Conservation (phyloP, 441 rosid genomes). For the Rhodomyrtus psidioides region DNA sequence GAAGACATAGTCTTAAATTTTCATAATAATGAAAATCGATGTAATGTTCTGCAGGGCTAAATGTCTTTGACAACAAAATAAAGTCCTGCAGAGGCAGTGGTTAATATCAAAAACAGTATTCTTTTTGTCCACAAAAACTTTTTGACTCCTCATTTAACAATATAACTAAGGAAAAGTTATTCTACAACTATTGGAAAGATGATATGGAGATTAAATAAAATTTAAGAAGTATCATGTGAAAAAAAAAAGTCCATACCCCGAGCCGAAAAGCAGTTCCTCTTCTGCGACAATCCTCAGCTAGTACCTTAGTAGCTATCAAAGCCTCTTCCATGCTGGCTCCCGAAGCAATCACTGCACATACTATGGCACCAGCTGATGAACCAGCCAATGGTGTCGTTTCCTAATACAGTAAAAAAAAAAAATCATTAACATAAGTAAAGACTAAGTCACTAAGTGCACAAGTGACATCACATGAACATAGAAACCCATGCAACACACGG, state of each 20-base stretch:
- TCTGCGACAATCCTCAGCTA: slow-evolving; percentile 71
- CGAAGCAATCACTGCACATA: slow-evolving; percentile 81
- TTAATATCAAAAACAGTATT: not conserved
- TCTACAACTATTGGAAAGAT: not conserved
- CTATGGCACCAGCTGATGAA: slow-evolving; percentile 90
- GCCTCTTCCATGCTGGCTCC: slow-evolving; percentile 83
- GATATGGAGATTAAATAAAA: not conserved
- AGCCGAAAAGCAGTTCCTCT: slow-evolving; percentile 94
- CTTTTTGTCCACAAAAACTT: not conserved
- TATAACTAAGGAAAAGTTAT: not conserved
- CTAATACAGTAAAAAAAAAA: slow-evolving; percentile 22
- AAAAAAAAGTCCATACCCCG: slow-evolving; percentile 50
- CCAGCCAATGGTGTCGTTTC: slow-evolving; percentile 93
- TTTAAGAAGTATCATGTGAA: not conserved
- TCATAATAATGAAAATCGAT: not conserved
- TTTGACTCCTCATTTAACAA: not conserved
- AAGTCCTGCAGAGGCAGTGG: not conserved
- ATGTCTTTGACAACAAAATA: not conserved
- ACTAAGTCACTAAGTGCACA: not conserved
- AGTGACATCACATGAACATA: not conserved
- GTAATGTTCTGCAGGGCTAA: not conserved
- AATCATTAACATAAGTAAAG: not conserved
- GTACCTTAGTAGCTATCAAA: slow-evolving; percentile 52
- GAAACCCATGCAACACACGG: not conserved
- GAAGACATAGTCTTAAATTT: not conserved